Conservation (phyloP, 1,139 yeast genomes). For the Candida smagusa region DNA sequence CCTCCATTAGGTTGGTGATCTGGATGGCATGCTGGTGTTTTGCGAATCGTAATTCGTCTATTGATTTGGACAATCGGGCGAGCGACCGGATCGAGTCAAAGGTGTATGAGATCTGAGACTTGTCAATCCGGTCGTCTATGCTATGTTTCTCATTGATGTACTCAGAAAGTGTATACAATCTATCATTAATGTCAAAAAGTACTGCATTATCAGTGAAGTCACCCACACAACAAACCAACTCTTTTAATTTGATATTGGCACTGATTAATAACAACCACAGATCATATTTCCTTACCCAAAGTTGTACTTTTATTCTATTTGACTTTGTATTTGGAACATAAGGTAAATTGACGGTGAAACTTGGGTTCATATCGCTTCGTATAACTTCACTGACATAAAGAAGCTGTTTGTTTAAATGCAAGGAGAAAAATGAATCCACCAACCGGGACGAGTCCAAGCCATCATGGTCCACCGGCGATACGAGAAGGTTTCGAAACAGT, state of each 20-base stretch:
- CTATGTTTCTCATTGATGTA: conserved; percentile 7
- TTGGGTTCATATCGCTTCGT: conserved; percentile 23
- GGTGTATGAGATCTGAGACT: conserved; percentile 23
- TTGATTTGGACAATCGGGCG: conserved; percentile 27
- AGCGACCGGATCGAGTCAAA: conserved; percentile 36
- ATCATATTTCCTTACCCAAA: conserved; percentile 5
- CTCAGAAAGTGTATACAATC: conserved; percentile 20
- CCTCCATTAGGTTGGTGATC: conserved; percentile 9
- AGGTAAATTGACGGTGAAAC: conserved; percentile 32
- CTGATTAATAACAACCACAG: neutral
- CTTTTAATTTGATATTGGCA: conserved; percentile 16
- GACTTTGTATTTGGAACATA: conserved; percentile 8
- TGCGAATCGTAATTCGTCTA: conserved; percentile 25
- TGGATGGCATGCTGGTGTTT: conserved; percentile 12
- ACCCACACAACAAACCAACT: conserved; percentile 15
- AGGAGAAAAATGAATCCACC: conserved; percentile 27
- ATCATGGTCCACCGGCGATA: too few species aligned
- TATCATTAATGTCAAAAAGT: conserved; percentile 21
- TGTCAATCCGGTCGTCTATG: neutral
- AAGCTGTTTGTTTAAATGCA: conserved; percentile 21
- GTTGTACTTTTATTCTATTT: conserved; percentile 7
- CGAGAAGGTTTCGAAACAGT: conserved; percentile 14
- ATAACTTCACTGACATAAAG: conserved; percentile 38
- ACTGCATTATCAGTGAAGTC: conserved; percentile 20
- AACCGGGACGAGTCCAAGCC: conserved; percentile 9